Evolutionary conservation across 306 rosid species (phyloP).

Genomic region (Malus fusca): DNA sequence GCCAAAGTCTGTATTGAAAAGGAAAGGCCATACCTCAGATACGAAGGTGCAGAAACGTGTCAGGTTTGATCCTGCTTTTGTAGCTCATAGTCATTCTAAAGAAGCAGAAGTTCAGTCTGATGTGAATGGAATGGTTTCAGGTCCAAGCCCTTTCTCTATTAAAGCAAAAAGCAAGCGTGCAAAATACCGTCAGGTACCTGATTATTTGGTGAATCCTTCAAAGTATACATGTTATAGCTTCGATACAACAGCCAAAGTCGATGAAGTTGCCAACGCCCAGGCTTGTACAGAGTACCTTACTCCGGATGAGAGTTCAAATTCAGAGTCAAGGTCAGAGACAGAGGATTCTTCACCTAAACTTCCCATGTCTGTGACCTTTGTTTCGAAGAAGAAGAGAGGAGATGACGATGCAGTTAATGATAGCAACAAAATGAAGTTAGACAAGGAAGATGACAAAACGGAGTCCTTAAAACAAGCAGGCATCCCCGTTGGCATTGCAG

Average conservation of each 20-base stretch:
- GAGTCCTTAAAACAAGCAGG: slow-evolving; percentile 7
- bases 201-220: slow-evolving; percentile 24
- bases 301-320: not conserved
- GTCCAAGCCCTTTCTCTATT: not conserved
- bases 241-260: slow-evolving; percentile 5
- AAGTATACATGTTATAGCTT: slow-evolving; percentile 20
- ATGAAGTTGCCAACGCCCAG: slow-evolving; percentile 9
- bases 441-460: slow-evolving; percentile 2
- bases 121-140: slow-evolving; percentile 1
- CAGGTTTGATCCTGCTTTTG: slow-evolving; percentile 19
- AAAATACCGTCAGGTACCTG: slow-evolving; percentile 4
- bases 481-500: slow-evolving; percentile 5
- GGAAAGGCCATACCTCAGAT: slow-evolving; percentile 7
- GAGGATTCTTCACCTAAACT: slow-evolving; percentile 6
- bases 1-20: slow-evolving; percentile 25
- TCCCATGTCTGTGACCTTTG: slow-evolving; percentile 19
- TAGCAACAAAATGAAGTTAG: not conserved
- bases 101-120: not conserved
- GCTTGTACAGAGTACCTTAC: slow-evolving; percentile 1
- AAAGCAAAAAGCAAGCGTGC: too few relatives aligned
- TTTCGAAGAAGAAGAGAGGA: slow-evolving; percentile 13
- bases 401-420: slow-evolving; percentile 2
- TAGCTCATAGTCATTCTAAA: not conserved
- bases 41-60: slow-evolving; percentile 18
- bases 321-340: slow-evolving; percentile 3